These are phyloP conservation scores for Rhizopogon vulgaris DNA, from an alignment of 768 basidiomycete genomes.

Conservation along the genomic window DNA sequence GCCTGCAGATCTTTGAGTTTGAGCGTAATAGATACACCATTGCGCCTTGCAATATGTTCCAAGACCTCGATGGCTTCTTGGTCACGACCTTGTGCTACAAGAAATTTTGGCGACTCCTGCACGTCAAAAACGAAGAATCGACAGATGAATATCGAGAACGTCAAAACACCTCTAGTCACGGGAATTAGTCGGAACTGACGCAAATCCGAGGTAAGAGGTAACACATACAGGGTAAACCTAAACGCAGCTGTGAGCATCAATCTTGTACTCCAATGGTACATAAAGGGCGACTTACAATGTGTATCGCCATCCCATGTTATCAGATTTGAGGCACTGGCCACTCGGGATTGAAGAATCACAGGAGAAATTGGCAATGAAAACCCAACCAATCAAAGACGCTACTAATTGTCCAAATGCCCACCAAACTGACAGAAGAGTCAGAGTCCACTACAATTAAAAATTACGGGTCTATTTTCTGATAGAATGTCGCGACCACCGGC, in stretches of 20 bases:
- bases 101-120: slow-evolving; percentile 58
- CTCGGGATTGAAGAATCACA: slow-evolving; percentile 28
- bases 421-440: slow-evolving; percentile 49
- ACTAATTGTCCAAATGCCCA: slow-evolving; percentile 48
- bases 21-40: slow-evolving; percentile 39
- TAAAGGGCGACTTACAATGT: slow-evolving; percentile 29
- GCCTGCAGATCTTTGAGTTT: slow-evolving; percentile 38
- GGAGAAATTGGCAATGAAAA: slow-evolving; percentile 50
- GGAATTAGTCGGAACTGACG: neutral
- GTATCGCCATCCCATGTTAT: slow-evolving; percentile 62
- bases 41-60: slow-evolving; percentile 40
- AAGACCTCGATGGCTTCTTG: slow-evolving; percentile 48
- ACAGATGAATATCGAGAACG: slow-evolving; percentile 45
- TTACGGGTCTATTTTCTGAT: neutral
- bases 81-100: slow-evolving; percentile 51
- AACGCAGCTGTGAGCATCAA: neutral
- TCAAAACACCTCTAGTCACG: slow-evolving; percentile 36
- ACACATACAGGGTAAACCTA: slow-evolving; percentile 37
- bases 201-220: neutral
- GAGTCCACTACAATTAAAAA: slow-evolving; percentile 35
- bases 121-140: slow-evolving; percentile 55
- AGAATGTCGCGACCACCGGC: neutral
- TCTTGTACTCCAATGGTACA: neutral
- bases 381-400: slow-evolving; percentile 48
- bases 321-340: slow-evolving; percentile 38